Base-by-base conservation (phyloP, 2,329 filamentous ascomycete species). In the Trichoderma lentiforme region DNA sequence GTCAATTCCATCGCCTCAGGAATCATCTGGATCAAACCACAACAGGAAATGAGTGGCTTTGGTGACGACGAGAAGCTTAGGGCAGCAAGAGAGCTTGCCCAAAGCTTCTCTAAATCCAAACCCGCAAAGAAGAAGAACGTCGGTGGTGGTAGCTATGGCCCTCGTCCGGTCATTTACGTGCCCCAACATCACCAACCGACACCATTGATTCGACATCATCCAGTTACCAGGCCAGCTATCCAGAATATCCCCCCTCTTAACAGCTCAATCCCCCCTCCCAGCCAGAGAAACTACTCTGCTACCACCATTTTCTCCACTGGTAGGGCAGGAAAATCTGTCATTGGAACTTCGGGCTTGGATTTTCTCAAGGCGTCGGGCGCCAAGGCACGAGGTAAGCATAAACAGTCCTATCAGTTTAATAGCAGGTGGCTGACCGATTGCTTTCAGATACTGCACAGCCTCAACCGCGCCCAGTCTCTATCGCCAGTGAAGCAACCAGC, bases 51-150 rank as follows among this genome's bases (percentile, higher is more conserved):
- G 76, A 71, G 66, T 24, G 60, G 71, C 1, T 81, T 73, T 34
- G 74, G 74, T 9, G 77, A 81, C 26, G 28, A 73, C 0, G 73
- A 74, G 9, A 80, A 75, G 47, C 64, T 81, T 3, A 73, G 72
- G 15, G 80, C 74, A 11, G 80, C 80, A 15, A 71, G 71, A 18
- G 78, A 75, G 6, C 76, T 81, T 14, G 76, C 75, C 1, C 53
- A 62, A 2, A 75, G 73, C 51, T 81, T 81, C 69, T 72, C 74
- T 18, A 70, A 66, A 1, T 6, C 26, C 3, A 75, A 73, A 6
- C 51, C 61, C 11, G 26, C 58, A 1, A 64, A 64, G 66, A 68
- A 60, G 4, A 65, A 36, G 39, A 58, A 47, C 43, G 6, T 4
- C 15, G 26, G 57, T 3, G 64, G 57, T 18, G 15, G 28, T 11